A percentile compares a stretch with the other conserved stretches of the same genome.
phyloP scores from a whole-genome alignment of 2,329 filamentous ascomycete species.

The Paraphoma chrysanthemicola region DNA sequence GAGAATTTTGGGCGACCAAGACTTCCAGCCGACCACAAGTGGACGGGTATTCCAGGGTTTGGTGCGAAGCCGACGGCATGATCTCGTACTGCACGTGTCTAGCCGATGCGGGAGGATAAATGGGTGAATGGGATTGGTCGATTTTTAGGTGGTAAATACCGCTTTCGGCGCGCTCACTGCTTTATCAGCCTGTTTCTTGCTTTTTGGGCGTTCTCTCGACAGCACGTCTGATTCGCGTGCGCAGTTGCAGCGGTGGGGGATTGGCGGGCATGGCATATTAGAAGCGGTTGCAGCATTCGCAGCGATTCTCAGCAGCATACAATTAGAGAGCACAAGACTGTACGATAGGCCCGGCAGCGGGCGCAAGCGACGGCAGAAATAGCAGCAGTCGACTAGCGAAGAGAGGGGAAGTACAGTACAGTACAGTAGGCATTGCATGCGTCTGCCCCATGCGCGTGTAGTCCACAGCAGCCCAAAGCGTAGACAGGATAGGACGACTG shows the following conservation, averaged over 20 bases:
- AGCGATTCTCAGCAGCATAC: conserved; percentile 15
- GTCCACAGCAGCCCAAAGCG: conserved; percentile 8
- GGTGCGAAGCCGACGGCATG: conserved; percentile 39
- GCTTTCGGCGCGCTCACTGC: conserved; percentile 27
- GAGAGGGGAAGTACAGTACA: not conserved
- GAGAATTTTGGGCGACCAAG: conserved; percentile 85
- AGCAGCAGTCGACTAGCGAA: conserved; percentile 5
- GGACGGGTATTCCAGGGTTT: conserved; percentile 46
- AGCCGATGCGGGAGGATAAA: conserved; percentile 33
- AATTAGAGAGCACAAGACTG: conserved; percentile 23
- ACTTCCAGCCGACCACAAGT: conserved; percentile 55
- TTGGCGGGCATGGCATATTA: conserved; percentile 14
- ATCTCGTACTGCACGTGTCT: conserved; percentile 16
- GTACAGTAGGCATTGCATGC: conserved; percentile 8
- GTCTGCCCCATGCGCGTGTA: conserved; percentile 13
- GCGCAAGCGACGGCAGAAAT: conserved; percentile 7
- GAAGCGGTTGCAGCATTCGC: conserved; percentile 16
- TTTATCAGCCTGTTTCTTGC: conserved; percentile 34
- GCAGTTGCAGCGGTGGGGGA: conserved; percentile 26
- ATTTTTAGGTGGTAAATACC: conserved; percentile 20
- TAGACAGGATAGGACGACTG: conserved; percentile 11
- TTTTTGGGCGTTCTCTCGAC: conserved; percentile 32
- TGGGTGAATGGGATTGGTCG: conserved; percentile 33
- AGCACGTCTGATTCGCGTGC: conserved; percentile 21
- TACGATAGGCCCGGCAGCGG: conserved; percentile 26